Evolutionary conservation across 2,329 filamentous ascomycete genomes (phyloP), one percentile per base, ranked within the genome.

Genomic region (Xylariaceae sp.): DNA sequence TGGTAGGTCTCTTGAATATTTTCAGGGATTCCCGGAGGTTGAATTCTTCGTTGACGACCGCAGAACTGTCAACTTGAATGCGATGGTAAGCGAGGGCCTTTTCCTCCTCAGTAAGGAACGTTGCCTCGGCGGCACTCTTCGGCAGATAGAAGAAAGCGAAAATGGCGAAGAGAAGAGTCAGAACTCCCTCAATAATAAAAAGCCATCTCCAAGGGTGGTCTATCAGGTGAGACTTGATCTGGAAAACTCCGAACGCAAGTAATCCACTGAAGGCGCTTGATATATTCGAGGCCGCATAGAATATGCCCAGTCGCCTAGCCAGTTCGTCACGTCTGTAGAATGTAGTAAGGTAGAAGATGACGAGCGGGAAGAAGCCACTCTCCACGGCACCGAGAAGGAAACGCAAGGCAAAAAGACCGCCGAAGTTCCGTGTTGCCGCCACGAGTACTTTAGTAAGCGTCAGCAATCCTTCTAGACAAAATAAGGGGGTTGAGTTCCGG

Each of bases 241-340:
- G 76, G 64, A 80, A 77, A 16, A 77, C 72, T 37, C 72, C 77
- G 57, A 75, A 79, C 0, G 77, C 70, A 5, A 78, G 68, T 7
- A 78, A 69, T 13, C 75, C 75, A 42, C 72, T 74, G 56, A 77
- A 77, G n/a, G 74, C 75, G 47, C 81, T 84, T 19, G 88, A 87
- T 54, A 92, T 87, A 63, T 86, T 88, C 21, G 80, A 84, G 0
- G 87, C 87, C 0, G 87, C 88, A 62, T 91, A 92, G 72, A 90
- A 90, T 54, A 89, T 72, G 34, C 86, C 86, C 1, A 89, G 74
- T 2, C 87, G 80, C 8, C 86, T 76, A 5, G 86, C 86, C 2
- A 90, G 77, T 66, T 90, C 87, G 30, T 81, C 83, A 50, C 87
- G 79, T 15, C 85, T 80, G 67, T 90, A 90, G 68, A 89, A 89